A percentile compares a stretch with the other conserved stretches of the same genome.
These are phyloP conservation scores for Cystofilobasidium capitatum DNA, from an alignment of 768 basidiomycete species.

Conservation along the genomic window DNA sequence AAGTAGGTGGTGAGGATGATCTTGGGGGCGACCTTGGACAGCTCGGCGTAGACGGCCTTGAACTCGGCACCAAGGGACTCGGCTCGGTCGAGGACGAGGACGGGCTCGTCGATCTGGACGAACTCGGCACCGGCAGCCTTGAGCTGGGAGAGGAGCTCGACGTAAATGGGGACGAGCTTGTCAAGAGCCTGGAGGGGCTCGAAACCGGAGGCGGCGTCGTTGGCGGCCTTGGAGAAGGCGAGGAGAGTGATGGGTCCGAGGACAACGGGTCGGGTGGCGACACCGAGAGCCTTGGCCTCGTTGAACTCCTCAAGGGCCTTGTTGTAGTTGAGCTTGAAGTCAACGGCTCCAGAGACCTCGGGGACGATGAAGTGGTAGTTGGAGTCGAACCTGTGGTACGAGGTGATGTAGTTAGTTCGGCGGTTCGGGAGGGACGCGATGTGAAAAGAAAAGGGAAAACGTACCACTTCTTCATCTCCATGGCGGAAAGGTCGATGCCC, in stretches of 20 bases:
- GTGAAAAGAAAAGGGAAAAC: no score
- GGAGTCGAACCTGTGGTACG: conserved; percentile 91
- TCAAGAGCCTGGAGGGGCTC: conserved; percentile 81
- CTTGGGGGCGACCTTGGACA: conserved; percentile 73
- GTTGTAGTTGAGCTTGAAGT: conserved; percentile 94
- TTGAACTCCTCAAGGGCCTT: conserved; percentile 88
- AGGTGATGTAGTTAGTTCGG: no score
- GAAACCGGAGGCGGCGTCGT: conserved; percentile 73
- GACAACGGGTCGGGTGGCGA: conserved; percentile 86
- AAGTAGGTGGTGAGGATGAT: conserved; percentile 95
- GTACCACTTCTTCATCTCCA: conserved; percentile 99
- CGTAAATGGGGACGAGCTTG: conserved; percentile 84
- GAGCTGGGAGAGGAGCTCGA: conserved; percentile 75
- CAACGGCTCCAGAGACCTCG: conserved; percentile 76
- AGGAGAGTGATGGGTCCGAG: conserved; percentile 95
- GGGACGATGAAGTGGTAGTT: conserved; percentile 99
- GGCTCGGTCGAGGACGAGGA: conserved; percentile 84
- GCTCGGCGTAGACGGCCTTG: conserved; percentile 65
- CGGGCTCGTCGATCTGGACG: conserved; percentile 94
- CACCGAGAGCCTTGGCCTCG: conserved; percentile 82
- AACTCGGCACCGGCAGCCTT: conserved; percentile 86
- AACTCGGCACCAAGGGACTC: conserved; percentile 68
- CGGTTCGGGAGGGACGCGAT: conserved; percentile 18
- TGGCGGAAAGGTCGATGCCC: conserved; percentile 90
- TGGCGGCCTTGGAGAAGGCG: conserved; percentile 77